Conservation (phyloP, 1,284 basidiomycete species). For the Melanopsichium pennsylvanicum region DNA sequence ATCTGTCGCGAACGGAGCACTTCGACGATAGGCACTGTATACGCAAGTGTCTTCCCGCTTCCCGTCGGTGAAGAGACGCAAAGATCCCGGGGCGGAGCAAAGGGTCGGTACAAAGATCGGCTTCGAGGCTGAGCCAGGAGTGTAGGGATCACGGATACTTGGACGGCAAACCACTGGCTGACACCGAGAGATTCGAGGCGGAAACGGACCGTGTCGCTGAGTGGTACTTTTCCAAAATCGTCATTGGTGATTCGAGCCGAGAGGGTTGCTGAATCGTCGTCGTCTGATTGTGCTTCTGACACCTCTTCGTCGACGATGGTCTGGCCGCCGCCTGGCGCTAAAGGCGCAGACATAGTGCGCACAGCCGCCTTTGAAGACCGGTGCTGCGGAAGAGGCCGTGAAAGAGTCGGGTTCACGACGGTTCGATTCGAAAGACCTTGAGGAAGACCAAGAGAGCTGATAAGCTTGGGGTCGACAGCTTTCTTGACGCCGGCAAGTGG, state of each 20-base stretch:
- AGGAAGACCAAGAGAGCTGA: conserved; percentile 57
- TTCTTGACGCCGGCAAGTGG: conserved; percentile 39
- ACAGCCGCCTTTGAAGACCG: conserved; percentile 1
- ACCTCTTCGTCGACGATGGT: conserved; percentile 14
- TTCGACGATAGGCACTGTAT: conserved; percentile 90
- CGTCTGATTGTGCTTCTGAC: conserved; percentile 6
- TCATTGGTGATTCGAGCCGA: conserved; percentile 7
- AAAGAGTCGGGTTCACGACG: conserved; percentile 46
- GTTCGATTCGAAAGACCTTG: conserved; percentile 48
- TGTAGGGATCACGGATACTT: conserved; percentile 81
- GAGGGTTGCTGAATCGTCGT: conserved; percentile 13
- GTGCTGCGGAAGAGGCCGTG: conserved; percentile 25
- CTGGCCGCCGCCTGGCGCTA: neutral
- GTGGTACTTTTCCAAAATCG: conserved; percentile 28
- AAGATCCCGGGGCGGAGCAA: conserved; percentile 78
- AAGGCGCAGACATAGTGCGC: neutral
- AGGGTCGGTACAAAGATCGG: conserved; percentile 74
- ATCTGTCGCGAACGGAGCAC: conserved; percentile 25
- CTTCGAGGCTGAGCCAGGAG: conserved; percentile 70
- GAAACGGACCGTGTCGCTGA: conserved; percentile 42
- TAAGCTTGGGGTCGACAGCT: conserved; percentile 37
- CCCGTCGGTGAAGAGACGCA: conserved; percentile 98
- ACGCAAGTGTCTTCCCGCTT: conserved; percentile 94
- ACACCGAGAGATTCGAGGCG: conserved; percentile 54
- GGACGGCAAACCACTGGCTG: conserved; percentile 71